phyloP scores from a whole-genome alignment of 345 rosid species.

The Toxicodendron radicans region DNA sequence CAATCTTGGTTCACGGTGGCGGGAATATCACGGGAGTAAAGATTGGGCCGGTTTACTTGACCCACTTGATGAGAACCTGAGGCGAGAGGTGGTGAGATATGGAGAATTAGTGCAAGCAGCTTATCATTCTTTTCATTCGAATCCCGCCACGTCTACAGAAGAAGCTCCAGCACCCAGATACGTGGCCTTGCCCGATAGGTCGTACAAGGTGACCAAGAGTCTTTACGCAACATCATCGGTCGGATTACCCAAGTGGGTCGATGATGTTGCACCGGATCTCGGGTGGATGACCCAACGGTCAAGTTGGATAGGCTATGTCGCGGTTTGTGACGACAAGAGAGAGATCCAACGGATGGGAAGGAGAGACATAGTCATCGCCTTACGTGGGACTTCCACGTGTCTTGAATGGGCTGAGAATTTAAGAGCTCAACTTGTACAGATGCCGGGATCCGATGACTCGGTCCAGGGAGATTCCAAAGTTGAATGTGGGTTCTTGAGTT shows the following conservation, averaged over 20 bases:
- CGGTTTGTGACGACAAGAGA: constrained; percentile 70
- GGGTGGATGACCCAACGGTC: constrained; percentile 95
- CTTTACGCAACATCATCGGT: constrained; percentile 91
- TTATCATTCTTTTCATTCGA: constrained; percentile 67
- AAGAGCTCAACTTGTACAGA: constrained; percentile 53
- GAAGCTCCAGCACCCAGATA: constrained; percentile 52
- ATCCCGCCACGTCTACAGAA: constrained; percentile 64
- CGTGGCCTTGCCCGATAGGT: constrained; percentile 67
- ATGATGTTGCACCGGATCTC: constrained; percentile 78
- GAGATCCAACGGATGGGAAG: constrained; percentile 98
- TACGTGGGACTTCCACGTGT: constrained; percentile 93
- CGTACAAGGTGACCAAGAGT: constrained; percentile 70
- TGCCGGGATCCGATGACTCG: constrained; percentile 27
- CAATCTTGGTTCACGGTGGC: constrained; percentile 72
- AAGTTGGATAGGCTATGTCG: constrained; percentile 94
- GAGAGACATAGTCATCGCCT: constrained; percentile 84
- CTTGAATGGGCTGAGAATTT: constrained; percentile 96
- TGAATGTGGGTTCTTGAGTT: constrained; percentile 79
- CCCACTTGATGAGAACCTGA: constrained; percentile 63
- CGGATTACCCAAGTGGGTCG: constrained; percentile 81
- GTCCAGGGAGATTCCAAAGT: constrained; percentile 50
- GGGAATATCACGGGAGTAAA: constrained; percentile 54
- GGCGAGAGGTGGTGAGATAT: constrained; percentile 59
- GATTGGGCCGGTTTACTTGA: constrained; percentile 58
- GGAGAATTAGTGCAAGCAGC: constrained; percentile 59